Evolutionary conservation across 2,329 filamentous ascomycete genomes (phyloP), one percentile per base, ranked within the genome.

Genomic region (Didymellaceae sp.): DNA sequence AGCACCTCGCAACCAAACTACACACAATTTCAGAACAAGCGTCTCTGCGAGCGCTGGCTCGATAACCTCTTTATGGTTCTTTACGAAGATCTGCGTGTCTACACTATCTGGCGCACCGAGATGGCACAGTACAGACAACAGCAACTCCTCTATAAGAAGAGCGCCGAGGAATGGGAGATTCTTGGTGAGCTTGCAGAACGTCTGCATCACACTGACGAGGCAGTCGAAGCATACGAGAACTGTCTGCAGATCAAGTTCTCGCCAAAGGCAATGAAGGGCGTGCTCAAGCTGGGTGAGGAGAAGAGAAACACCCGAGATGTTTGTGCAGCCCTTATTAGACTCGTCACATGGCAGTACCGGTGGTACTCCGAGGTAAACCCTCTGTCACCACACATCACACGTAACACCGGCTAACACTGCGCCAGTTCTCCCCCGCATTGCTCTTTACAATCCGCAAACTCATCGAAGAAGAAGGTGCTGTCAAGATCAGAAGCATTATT

Each of bases 11-110:
- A 87, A 90, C 62, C 83, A 87, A 82, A 89, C 60, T 89, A 96
- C 62, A 92, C 91, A 6, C 90, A 93, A 63, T 91, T 99, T 69
- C 94, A 95, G 71, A 96, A 97, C 75, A 99, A 99, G 78, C 88
- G 94, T 1, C 84, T 99, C 1, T 99, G 94, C 68, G 94, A 99
- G 75, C 86, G 94, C 62, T 99, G 94, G 94, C 83, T 99, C 2
- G 94, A 99, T 75, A 97, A 96, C 66, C 82, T 99, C 17, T 99
- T 99, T 78, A 99, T 99, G 94, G 94, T 97, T 0, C 82, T 99
- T 2, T 99, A 99, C 72, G 94, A 99, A 74, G 94, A 99, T 68
- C 82, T 99, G 14, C 90, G 94, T 40, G 93, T 99, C 35, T 99
- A 99, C 79, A 99, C 94, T 10, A 99, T 99, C 73, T 99, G 94